These are phyloP conservation scores for Calocera cornea DNA, from an alignment of 768 basidiomycete genomes.

Conservation along the genomic window DNA sequence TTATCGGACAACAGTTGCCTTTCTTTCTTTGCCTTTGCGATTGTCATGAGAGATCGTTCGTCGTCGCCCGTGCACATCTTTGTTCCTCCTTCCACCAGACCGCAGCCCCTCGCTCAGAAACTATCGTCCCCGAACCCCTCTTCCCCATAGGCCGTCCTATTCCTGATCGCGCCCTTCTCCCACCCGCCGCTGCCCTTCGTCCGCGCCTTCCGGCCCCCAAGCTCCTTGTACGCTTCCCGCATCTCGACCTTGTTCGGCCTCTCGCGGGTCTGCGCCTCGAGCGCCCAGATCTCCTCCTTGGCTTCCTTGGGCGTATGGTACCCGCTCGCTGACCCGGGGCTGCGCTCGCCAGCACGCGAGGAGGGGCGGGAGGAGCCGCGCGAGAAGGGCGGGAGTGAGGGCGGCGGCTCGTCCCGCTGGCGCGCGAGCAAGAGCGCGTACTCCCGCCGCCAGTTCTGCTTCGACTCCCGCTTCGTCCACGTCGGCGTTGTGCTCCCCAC, in stretches of 20 bases:
- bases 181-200: constrained; percentile 38
- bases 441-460: constrained; percentile 65
- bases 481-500: constrained; percentile 30
- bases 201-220: constrained; percentile 70
- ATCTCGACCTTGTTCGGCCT: constrained; percentile 69
- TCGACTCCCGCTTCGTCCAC: constrained; percentile 90
- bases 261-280: constrained; percentile 35
- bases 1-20: no score
- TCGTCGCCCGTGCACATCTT: no score
- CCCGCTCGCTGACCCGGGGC: constrained; percentile 32
- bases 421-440: constrained; percentile 20
- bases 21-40: no score
- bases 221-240: constrained; percentile 82
- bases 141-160: not conserved
- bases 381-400: constrained; percentile 27
- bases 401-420: not conserved
- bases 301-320: constrained; percentile 67
- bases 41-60: no score
- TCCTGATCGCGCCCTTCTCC: not conserved
- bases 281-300: constrained; percentile 62
- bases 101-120: not conserved
- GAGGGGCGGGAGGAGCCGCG: constrained; percentile 36
- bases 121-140: not conserved
- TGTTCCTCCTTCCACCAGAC: not conserved
- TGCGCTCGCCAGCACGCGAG: not conserved